Evolutionary conservation across 371 early-diverging fungal genomes (phyloP).

Genomic region (Actinomortierella wolfii): DNA sequence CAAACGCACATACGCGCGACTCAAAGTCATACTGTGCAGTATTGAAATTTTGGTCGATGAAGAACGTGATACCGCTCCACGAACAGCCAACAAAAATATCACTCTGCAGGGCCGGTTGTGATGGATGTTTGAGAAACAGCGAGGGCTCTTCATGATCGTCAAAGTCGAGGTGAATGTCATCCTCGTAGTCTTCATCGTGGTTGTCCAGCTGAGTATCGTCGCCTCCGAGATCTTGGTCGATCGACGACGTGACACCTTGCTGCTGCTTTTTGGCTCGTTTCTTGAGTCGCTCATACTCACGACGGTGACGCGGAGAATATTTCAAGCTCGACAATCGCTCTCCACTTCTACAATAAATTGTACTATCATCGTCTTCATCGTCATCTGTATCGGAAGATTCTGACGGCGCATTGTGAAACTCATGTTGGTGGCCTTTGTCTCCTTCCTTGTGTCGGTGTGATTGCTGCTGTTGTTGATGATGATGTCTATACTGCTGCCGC

Average conservation of each 20-base stretch:
- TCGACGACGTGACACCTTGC: too few species aligned
- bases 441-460: neutral
- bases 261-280: too few species aligned
- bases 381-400: neutral
- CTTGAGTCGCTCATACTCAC: too few species aligned
- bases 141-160: slow-evolving; percentile 9
- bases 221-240: too few species aligned
- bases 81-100: slow-evolving; percentile 83
- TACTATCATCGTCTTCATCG: neutral
- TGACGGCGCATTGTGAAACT: neutral
- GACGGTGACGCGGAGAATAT: neutral
- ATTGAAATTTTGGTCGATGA: slow-evolving; percentile 71
- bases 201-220: too few species aligned
- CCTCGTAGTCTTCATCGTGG: slow-evolving; percentile 22
- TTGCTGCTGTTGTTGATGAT: too few species aligned
- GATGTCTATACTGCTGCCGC: slow-evolving; percentile 1
- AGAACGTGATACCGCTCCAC: slow-evolving; percentile 80
- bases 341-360: neutral
- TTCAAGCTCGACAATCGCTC: slow-evolving; percentile 7
- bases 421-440: neutral
- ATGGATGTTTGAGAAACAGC: slow-evolving; percentile 32
- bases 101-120: slow-evolving; percentile 40
- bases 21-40: slow-evolving; percentile 80
- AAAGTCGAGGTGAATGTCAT: slow-evolving; percentile 8
- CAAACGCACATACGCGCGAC: slow-evolving; percentile 79